These are phyloP conservation scores for Pestalotiopsis sp. DNA, from an alignment of 2,329 filamentous ascomycete genomes.

Conservation along the genomic window DNA sequence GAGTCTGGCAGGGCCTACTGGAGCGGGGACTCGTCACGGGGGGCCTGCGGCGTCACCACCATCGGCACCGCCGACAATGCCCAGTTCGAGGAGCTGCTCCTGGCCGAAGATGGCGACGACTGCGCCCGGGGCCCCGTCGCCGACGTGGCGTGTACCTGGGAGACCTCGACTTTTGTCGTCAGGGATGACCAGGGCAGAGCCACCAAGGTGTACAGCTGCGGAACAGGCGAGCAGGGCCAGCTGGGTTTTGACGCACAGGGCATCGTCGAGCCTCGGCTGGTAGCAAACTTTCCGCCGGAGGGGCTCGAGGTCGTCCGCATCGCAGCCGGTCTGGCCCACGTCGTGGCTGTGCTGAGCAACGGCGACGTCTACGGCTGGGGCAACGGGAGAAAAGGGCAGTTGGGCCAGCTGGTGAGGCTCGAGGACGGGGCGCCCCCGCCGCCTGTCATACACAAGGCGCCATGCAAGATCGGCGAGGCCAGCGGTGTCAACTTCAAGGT, in stretches of 20 bases:
- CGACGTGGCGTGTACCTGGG: conserved; percentile 75
- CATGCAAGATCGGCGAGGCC: conserved; percentile 46
- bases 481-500: conserved; percentile 61
- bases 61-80: conserved; percentile 25
- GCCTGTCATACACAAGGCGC: conserved; percentile 11
- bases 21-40: conserved; percentile 59
- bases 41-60: conserved; percentile 52
- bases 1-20: conserved; percentile 60
- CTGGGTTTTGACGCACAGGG: conserved; percentile 47
- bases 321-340: conserved; percentile 76
- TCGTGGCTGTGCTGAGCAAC: conserved; percentile 69
- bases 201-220: conserved; percentile 61
- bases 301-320: conserved; percentile 62
- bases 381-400: conserved; percentile 79
- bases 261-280: conserved; percentile 29
- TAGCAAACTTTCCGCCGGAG: conserved; percentile 65
- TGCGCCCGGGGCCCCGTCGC: conserved; percentile 27
- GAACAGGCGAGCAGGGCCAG: conserved; percentile 70
- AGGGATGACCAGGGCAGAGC: conserved; percentile 42
- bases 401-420: conserved; percentile 56
- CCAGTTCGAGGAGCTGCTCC: conserved; percentile 39
- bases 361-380: conserved; percentile 89
- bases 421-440: conserved; percentile 13
- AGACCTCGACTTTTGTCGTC: conserved; percentile 64
- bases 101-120: conserved; percentile 34